These are phyloP conservation scores for Chrysosporium keratinophilum DNA, from an alignment of 2,329 filamentous ascomycete species.

Conservation along the genomic window DNA sequence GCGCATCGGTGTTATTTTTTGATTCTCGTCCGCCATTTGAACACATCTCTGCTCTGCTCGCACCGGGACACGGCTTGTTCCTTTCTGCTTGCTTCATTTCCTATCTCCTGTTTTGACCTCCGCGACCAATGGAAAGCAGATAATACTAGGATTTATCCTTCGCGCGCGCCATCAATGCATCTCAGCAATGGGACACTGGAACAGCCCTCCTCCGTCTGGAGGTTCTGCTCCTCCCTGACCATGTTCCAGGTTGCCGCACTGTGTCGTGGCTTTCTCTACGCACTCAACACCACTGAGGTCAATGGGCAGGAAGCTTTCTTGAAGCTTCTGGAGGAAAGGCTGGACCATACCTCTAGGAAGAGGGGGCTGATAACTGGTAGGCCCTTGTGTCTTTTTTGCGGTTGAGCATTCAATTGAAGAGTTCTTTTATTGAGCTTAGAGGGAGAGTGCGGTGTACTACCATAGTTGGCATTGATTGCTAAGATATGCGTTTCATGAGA, in stretches of 20 bases:
- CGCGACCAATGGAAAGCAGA: slow-evolving; percentile 16
- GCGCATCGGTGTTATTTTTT: neutral
- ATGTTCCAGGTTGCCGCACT: slow-evolving; percentile 64
- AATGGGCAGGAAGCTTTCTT: slow-evolving; percentile 67
- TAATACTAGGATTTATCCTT: slow-evolving; percentile 18
- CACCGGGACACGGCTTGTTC: neutral
- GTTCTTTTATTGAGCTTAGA: neutral
- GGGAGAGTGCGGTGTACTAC: neutral
- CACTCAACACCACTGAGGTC: slow-evolving; percentile 63
- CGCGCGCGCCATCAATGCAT: slow-evolving; percentile 24
- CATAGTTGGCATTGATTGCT: slow-evolving; percentile 11
- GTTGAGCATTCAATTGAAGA: neutral
- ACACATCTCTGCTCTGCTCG: neutral
- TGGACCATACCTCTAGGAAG: slow-evolving; percentile 54
- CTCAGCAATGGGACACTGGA: slow-evolving; percentile 33
- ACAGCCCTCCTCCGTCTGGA: slow-evolving; percentile 47
- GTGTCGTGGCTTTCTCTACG: slow-evolving; percentile 64
- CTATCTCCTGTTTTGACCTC: slow-evolving; percentile 9
- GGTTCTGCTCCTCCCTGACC: slow-evolving; percentile 58
- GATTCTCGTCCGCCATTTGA: slow-evolving; percentile 1
- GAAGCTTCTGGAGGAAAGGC: slow-evolving; percentile 61
- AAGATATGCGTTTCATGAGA: slow-evolving; percentile 7
- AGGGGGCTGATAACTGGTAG: slow-evolving; percentile 75
- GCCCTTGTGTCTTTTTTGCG: slow-evolving; percentile 16
- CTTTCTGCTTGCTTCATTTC: slow-evolving; percentile 20